Percentiles rank a stretch among this genome's conserved stretches.
phyloP scores from a whole-genome alignment of 345 rosid species.

The Fremontodendron californicum region DNA sequence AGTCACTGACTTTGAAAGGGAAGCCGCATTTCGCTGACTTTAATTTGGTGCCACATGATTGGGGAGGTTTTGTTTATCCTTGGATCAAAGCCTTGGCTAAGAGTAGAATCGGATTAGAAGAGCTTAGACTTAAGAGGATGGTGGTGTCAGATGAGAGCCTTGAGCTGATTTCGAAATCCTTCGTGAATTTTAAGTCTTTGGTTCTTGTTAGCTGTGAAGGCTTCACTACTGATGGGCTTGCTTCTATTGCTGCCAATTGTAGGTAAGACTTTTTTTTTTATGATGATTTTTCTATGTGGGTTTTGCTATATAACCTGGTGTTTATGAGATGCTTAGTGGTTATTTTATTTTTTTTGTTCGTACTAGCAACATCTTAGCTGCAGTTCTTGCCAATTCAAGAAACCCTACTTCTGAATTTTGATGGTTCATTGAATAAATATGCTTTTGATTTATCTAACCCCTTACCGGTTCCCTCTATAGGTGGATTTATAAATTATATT shows the following conservation, averaged over 20 bases:
- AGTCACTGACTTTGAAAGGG: conserved; percentile 75
- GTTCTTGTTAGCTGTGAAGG: conserved; percentile 97
- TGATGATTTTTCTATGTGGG: conserved; percentile 49
- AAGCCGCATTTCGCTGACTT: conserved; percentile 99
- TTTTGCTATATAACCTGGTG: conserved; percentile 42
- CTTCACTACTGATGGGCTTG: conserved; percentile 82
- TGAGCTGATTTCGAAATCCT: conserved; percentile 73
- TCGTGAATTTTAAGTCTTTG: conserved; percentile 73
- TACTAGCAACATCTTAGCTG: not conserved
- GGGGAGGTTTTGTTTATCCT: conserved; percentile 79
- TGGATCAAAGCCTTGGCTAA: conserved; percentile 78
- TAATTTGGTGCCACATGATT: conserved; percentile 80
- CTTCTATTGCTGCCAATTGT: conserved; percentile 87
- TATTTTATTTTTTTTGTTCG: not conserved
- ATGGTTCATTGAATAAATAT: not conserved
- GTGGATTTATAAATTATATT: no score
- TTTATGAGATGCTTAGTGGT: not conserved
- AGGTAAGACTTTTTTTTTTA: conserved; percentile 64
- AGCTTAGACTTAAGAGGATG: conserved; percentile 95
- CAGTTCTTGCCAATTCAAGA: not conserved
- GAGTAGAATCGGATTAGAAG: conserved; percentile 65
- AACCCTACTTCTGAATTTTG: not conserved
- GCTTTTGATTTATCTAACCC: not conserved
- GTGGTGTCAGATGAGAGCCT: conserved; percentile 79
- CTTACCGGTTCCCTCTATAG: not conserved